Conservation (phyloP, 2,329 filamentous ascomycete genomes). For the Trichoderma breve region DNA sequence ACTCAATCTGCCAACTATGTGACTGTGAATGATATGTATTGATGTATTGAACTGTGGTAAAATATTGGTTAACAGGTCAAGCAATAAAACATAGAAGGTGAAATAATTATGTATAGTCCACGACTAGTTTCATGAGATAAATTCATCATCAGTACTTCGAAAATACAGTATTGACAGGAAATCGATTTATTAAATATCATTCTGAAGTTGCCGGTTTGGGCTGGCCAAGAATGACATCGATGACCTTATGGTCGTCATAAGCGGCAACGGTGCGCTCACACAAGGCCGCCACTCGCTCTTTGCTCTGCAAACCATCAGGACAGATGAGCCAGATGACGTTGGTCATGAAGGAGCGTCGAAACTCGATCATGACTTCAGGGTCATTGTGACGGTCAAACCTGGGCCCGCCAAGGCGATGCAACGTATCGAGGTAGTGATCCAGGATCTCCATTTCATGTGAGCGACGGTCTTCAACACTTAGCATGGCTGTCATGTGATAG, state of each 20-base stretch:
- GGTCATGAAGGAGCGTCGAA: constrained; percentile 6
- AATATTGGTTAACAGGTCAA: not conserved
- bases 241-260: constrained; percentile 9
- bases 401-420: constrained; percentile 6
- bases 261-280: constrained; percentile 4
- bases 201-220: not conserved
- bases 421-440: constrained; percentile 4
- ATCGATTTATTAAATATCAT: not conserved
- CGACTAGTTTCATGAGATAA: not conserved
- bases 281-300: not conserved
- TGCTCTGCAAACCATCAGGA: not conserved
- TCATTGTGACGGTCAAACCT: constrained; percentile 13
- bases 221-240: constrained; percentile 4
- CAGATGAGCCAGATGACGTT: constrained; percentile 11
- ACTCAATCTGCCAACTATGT: too few species aligned
- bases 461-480: not conserved
- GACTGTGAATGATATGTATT: too few species aligned
- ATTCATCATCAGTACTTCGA: not conserved
- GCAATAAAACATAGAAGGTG: not conserved
- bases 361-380: constrained; percentile 8
- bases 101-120: not conserved
- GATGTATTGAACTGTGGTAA: not conserved
- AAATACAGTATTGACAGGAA: not conserved
- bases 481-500: constrained; percentile 13
- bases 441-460: constrained; percentile 7